These are phyloP conservation scores for Geotrichum siamense DNA, from an alignment of 1,139 yeast genomes.

Conservation along the genomic window DNA sequence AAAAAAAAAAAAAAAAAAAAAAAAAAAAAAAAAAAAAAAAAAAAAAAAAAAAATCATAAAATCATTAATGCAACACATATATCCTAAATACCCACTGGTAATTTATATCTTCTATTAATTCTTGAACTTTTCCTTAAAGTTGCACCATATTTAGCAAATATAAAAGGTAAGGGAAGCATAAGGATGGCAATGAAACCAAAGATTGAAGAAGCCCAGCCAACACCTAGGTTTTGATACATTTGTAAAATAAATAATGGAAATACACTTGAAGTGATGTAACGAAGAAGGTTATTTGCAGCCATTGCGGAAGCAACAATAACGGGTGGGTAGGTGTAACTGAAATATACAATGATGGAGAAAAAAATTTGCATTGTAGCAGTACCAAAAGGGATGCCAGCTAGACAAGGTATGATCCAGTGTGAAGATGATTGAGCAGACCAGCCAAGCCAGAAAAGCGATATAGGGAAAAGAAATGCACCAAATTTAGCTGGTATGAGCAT, in stretches of 20 bases:
- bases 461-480: conserved; percentile 11
- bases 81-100: too few species aligned
- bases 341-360: conserved; percentile 53
- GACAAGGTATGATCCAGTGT: conserved; percentile 71
- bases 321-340: conserved; percentile 55
- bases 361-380: conserved; percentile 59
- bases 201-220: conserved; percentile 56
- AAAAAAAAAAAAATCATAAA: too few species aligned
- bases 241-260: conserved; percentile 69
- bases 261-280: conserved; percentile 63
- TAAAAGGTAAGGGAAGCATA: conserved; percentile 60
- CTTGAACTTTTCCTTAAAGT: conserved; percentile 41
- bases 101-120: conserved; percentile 2
- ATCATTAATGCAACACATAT: too few species aligned
- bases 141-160: conserved; percentile 53
- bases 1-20: too few species aligned
- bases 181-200: conserved; percentile 49
- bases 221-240: conserved; percentile 49
- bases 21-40: too few species aligned
- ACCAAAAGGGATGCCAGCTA: conserved; percentile 40
- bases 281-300: conserved; percentile 68
- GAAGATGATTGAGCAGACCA: conserved; percentile 29
- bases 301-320: conserved; percentile 60
- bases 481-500: conserved; percentile 8
- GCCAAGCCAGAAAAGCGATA: conserved; percentile 15